Base-by-base conservation (phyloP, 805 yeast species). In the Jamesozyma piceae region DNA sequence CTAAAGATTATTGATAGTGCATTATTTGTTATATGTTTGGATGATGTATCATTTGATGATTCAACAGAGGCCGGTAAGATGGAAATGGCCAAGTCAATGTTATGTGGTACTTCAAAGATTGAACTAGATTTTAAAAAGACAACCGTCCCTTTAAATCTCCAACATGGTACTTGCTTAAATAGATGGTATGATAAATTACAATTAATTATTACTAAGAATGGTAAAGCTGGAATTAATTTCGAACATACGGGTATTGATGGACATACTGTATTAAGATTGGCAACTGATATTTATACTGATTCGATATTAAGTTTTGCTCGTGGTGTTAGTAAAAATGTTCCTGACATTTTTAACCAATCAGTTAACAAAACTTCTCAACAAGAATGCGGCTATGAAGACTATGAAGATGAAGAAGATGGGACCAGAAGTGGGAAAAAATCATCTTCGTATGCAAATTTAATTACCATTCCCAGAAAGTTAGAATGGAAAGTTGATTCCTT, bases 161-260 rank as follows among this genome's bases (percentile, higher is more conserved):
- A 88, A 65, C 81, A 82, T 28, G 97, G 97, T 45, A 86, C 96
- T 4, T 87, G 96, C 65, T 82, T 95, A 28, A 88, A 88, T 63
- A 70, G 97, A 60, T 88, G 95, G 96, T 88, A 87, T 60, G 97
- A 88, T 64, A 88, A 88, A 64, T 65, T 88, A 49, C 96, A 88
- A 63, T 72, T 88, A 50, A 88, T 88, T 42, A 77, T 88, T 43
- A 86, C 95, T 4, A 77, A 79, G 59, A 86, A 88, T 62, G 95
- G 94, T 20, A 83, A 84, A 62, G 95, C 92, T 2, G 97, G 97
- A 24, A 80, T 88, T 50, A 88, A 89, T 62, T 88, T 88, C 58
- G 97, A 88, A 57, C 92, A 88, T 57, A 83, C 97, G 0, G 95
- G 95, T 52, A 94, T 88, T 22, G 97, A 88, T 64, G 97, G 97